phyloP scores from a whole-genome alignment of 257 asterid genomes.

The Solanum peruvianum region DNA sequence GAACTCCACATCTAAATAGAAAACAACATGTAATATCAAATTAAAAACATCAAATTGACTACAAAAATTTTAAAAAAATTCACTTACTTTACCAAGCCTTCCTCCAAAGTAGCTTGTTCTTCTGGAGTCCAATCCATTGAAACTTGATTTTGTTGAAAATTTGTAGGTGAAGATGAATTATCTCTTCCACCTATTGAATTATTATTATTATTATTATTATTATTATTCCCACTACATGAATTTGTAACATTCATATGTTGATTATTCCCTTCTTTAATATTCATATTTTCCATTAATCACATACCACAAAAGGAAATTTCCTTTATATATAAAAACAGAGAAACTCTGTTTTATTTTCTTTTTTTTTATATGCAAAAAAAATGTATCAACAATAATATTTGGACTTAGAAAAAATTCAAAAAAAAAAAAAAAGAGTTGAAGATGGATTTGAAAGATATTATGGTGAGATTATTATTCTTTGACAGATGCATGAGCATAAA shows the following conservation, averaged over 20 bases:
- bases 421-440: not conserved
- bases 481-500: not conserved
- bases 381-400: not conserved
- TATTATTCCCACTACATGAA: not conserved
- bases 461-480: not conserved
- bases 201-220: not conserved
- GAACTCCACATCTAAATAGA: not conserved
- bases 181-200: not conserved
- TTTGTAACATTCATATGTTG: not conserved
- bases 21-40: not conserved
- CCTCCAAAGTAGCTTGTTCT: slow-evolving; percentile 61
- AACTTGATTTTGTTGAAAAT: slow-evolving; percentile 62
- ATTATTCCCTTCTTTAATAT: not conserved
- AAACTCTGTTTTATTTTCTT: not conserved
- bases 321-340: not conserved
- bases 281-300: not conserved
- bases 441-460: not conserved
- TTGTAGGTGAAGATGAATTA: slow-evolving; percentile 18
- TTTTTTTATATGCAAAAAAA: not conserved
- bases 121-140: slow-evolving; percentile 90
- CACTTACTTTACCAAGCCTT: slow-evolving; percentile 53
- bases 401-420: not conserved
- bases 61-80: not conserved
- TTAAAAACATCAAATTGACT: not conserved
- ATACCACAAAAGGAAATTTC: not conserved